These are phyloP conservation scores for Epicoccum nigrum DNA, from an alignment of 2,329 filamentous ascomycete species.

Conservation along the genomic window DNA sequence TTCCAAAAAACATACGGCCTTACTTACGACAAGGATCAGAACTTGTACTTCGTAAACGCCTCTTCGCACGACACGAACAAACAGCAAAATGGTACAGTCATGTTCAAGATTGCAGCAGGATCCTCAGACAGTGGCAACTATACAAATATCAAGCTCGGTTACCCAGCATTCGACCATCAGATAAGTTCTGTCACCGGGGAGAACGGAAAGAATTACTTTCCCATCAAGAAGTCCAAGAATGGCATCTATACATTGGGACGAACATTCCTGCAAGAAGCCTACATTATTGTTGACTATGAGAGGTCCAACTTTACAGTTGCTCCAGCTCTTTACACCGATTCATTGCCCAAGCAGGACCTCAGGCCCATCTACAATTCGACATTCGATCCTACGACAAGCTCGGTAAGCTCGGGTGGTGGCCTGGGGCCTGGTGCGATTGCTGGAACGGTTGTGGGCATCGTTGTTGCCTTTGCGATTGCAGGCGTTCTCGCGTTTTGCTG, in stretches of 20 bases:
- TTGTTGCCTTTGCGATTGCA: slow-evolving; percentile 31
- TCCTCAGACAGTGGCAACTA: slow-evolving; percentile 11
- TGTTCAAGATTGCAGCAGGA: slow-evolving; percentile 31
- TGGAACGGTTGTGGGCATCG: slow-evolving; percentile 44
- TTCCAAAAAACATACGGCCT: slow-evolving; percentile 47
- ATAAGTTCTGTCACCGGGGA: slow-evolving; percentile 16
- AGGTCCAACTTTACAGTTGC: slow-evolving; percentile 42
- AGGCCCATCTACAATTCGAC: slow-evolving; percentile 32
- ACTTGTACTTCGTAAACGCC: slow-evolving; percentile 46
- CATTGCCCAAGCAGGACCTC: slow-evolving; percentile 27
- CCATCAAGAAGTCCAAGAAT: slow-evolving; percentile 36
- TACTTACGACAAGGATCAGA: slow-evolving; percentile 35
- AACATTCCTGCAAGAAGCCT: slow-evolving; percentile 47
- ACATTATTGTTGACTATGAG: slow-evolving; percentile 48
- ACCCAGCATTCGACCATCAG: slow-evolving; percentile 35
- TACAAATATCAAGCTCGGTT: slow-evolving; percentile 36
- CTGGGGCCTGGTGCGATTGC: slow-evolving; percentile 40
- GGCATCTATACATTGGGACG: slow-evolving; percentile 40
- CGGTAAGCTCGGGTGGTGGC: slow-evolving; percentile 9
- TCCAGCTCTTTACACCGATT: slow-evolving; percentile 30
- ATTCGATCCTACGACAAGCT: slow-evolving; percentile 16
- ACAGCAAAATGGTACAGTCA: slow-evolving; percentile 30
- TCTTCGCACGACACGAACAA: slow-evolving; percentile 30
- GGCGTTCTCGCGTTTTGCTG: slow-evolving; percentile 36
- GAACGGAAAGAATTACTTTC: slow-evolving; percentile 36